Conservation (phyloP, 768 basidiomycete species). For the Boletus speciosus region DNA sequence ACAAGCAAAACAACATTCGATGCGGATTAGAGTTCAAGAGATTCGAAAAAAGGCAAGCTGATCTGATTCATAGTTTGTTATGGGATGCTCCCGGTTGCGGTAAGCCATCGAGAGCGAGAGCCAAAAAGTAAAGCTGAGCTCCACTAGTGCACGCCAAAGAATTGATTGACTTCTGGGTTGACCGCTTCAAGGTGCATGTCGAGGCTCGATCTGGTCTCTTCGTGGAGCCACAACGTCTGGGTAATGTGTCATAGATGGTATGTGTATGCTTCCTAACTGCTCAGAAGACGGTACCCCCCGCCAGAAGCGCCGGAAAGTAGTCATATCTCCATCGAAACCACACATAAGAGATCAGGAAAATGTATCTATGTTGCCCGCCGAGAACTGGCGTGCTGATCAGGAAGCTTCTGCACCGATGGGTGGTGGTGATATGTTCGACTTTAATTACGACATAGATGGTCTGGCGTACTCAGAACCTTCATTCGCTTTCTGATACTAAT, state of each 20-base stretch:
- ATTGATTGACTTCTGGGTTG: constrained; percentile 72
- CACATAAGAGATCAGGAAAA: background rate
- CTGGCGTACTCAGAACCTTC: constrained; percentile 1
- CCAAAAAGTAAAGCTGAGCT: constrained; percentile 2
- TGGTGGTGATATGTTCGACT: constrained; percentile 15
- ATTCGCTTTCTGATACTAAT: constrained; percentile 6
- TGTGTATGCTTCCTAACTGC: constrained; percentile 3
- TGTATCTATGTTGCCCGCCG: background rate
- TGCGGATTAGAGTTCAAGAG: constrained; percentile 50
- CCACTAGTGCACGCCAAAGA: constrained; percentile 58
- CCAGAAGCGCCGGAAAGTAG: constrained; percentile 47
- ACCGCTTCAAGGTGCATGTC: constrained; percentile 67
- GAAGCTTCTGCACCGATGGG: constrained; percentile 3
- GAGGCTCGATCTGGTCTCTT: constrained; percentile 48
- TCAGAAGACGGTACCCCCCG: constrained; percentile 38
- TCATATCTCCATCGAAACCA: background rate
- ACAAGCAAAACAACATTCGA: constrained; percentile 54
- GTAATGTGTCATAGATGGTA: constrained; percentile 8
- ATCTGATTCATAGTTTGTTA: constrained; percentile 58
- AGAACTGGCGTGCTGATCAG: constrained; percentile 15
- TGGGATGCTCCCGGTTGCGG: constrained; percentile 65
- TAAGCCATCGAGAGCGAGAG: constrained; percentile 33
- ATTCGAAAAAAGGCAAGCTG: constrained; percentile 51
- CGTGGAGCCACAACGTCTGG: constrained; percentile 2
- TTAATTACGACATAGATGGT: constrained; percentile 26